Percentiles rank a stretch among this genome's conserved stretches.
Evolutionary conservation across 2,329 filamentous ascomycete species (phyloP).

Genomic region (Harringtonia lauricola): DNA sequence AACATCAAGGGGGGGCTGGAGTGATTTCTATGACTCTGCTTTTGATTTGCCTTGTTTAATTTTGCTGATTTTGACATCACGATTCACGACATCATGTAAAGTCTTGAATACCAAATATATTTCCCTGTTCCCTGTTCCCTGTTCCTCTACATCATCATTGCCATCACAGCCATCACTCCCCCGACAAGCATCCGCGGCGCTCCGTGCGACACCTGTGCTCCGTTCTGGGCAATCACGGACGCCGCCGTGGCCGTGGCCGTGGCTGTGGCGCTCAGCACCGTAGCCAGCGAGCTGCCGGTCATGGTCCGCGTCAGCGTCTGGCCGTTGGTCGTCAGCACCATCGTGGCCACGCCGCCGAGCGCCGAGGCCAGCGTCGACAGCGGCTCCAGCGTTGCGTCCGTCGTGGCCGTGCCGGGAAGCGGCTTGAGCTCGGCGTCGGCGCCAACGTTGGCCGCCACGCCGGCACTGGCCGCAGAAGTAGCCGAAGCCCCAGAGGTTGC

Average conservation of each 20-base stretch:
- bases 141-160: neutral
- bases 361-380: conserved; percentile 6
- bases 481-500: too few species aligned
- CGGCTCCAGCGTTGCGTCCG: conserved; percentile 3
- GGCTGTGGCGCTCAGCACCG: conserved; percentile 1
- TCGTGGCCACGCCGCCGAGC: conserved; percentile 7
- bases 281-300: conserved; percentile 5
- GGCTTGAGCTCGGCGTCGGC: conserved; percentile 6
- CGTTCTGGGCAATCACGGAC: neutral
- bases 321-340: conserved; percentile 10
- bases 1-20: conserved; percentile 30
- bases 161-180: too few species aligned
- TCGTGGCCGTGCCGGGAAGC: conserved; percentile 4
- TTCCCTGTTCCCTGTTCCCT: too few species aligned
- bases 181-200: too few species aligned
- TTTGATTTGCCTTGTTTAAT: too few species aligned
- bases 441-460: too few species aligned
- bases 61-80: too few species aligned
- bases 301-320: conserved; percentile 7
- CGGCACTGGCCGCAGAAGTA: too few species aligned
- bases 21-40: too few species aligned
- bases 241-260: neutral
- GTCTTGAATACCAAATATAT: too few species aligned
- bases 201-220: too few species aligned
- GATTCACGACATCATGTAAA: too few species aligned